Base-by-base conservation (phyloP, 225 moss, liverwort and hornwort species). In the Sphagnum contortum region DNA sequence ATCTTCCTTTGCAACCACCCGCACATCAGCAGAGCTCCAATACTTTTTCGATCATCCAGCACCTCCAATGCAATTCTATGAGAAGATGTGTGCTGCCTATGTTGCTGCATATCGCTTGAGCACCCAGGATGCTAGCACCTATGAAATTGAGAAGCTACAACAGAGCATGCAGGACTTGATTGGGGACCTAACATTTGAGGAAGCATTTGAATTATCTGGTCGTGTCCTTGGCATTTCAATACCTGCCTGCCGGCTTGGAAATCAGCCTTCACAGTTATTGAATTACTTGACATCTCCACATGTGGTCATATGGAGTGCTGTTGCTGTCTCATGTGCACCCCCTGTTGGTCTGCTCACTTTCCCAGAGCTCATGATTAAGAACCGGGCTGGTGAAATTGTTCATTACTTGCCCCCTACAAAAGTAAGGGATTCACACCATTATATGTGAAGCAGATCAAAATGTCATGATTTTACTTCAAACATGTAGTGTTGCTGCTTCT, bases 221-320 rank as follows among this genome's bases (percentile, higher is more conserved):
- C 80, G 84, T 13, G 61, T 84, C 13, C 56, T 87, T 59, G 81
- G 84, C 14, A 81, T 87, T 55, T 76, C 72, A 6, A 44, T 87
- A 56, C 76, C 74, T 46, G 76, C 74, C 47, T 78, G 86, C 58
- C 71, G 74, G 44, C 55, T 68, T 11, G 72, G 73, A 57, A 75
- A 73, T 59, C 83, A 80, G 13, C 70, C 87, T 12, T 70, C 84
- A 4, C 78, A 78, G 29, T 74, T 83, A 59, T 44, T 87, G 56
- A 87, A 84, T 60, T 87, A 87, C 68, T 68, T 87, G 44, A 76
- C 70, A 45, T 79, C 84, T 12, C 87, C 87, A 9, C 87, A 87
- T 71, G 87, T 87, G 51, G 76, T 87, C 4, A 87, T 84, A 44
- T 84, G 87, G 87, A 87, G 87, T 64, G 87, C 87, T 49, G 81